Percentiles rank a stretch among this genome's conserved stretches.
These are phyloP conservation scores for Schizothecium vesticola DNA, from an alignment of 495 filamentous ascomycete species.

Conservation along the genomic window DNA sequence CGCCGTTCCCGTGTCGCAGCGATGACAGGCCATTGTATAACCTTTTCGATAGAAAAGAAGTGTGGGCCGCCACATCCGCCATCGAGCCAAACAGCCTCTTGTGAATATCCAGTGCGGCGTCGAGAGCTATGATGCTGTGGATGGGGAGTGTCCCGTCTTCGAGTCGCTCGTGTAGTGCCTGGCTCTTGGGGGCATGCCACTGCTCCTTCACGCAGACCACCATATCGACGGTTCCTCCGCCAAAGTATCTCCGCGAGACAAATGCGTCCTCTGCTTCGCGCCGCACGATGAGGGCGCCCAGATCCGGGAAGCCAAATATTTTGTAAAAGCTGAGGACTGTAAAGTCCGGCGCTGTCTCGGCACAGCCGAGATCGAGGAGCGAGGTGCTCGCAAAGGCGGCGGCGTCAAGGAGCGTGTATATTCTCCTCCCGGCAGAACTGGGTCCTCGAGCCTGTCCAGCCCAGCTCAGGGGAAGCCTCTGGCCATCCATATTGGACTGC, in stretches of 20 bases:
- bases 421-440: conserved; percentile 8
- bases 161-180: conserved; percentile 69
- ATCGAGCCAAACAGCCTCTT: conserved; percentile 64
- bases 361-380: conserved; percentile 63
- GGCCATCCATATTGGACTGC: conserved; percentile 93
- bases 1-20: conserved; percentile 63
- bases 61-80: conserved; percentile 66
- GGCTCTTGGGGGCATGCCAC: conserved; percentile 70
- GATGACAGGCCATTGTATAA: conserved; percentile 54
- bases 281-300: conserved; percentile 81
- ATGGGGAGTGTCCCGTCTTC: conserved; percentile 90
- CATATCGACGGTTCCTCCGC: conserved; percentile 93
- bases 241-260: conserved; percentile 69
- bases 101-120: conserved; percentile 66
- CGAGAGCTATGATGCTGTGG: conserved; percentile 80
- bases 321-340: conserved; percentile 91
- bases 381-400: conserved; percentile 75
- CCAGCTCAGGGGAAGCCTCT: conserved; percentile 69
- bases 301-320: conserved; percentile 92
- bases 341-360: conserved; percentile 68
- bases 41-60: conserved; percentile 54
- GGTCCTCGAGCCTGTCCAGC: conserved; percentile 45
- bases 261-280: conserved; percentile 62
- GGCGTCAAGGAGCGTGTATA: conserved; percentile 85
- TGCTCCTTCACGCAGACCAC: conserved; percentile 52